phyloP scores from a whole-genome alignment of 2,329 filamentous ascomycete species.

The Westerdykella sp. region DNA sequence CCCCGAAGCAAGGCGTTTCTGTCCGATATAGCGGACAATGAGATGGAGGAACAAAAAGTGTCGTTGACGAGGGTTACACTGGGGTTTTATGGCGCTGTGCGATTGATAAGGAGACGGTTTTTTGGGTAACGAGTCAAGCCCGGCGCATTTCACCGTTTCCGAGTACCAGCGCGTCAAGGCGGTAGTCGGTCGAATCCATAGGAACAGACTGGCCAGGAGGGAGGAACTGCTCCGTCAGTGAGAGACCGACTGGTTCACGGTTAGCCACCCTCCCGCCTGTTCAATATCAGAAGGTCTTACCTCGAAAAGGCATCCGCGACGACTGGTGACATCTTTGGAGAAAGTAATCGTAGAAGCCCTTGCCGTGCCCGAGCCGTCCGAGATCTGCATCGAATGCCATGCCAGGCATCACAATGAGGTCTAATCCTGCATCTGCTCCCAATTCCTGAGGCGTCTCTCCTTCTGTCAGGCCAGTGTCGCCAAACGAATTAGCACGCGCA shows the following conservation, averaged over 20 bases:
- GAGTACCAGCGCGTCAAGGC: conserved; percentile 69
- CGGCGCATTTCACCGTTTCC: conserved; percentile 56
- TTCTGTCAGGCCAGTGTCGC: conserved; percentile 48
- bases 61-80: background rate
- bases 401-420: conserved; percentile 85
- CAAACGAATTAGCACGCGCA: conserved; percentile 66
- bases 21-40: too few relatives aligned
- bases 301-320: conserved; percentile 52
- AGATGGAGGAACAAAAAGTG: background rate
- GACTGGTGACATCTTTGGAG: conserved; percentile 63
- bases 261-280: conserved; percentile 25
- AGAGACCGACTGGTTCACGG: conserved; percentile 61
- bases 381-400: conserved; percentile 79
- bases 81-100: background rate
- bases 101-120: background rate
- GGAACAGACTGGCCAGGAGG: conserved; percentile 60
- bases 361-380: conserved; percentile 82
- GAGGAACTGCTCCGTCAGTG: conserved; percentile 80
- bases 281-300: conserved; percentile 42
- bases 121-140: conserved; percentile 2
- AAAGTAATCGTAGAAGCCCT: conserved; percentile 96
- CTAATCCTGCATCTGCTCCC: conserved; percentile 48
- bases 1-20: too few relatives aligned
- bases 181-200: conserved; percentile 69
- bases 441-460: conserved; percentile 28